phyloP scores from a whole-genome alignment of 345 rosid genomes.

The Melaleuca alternifolia region DNA sequence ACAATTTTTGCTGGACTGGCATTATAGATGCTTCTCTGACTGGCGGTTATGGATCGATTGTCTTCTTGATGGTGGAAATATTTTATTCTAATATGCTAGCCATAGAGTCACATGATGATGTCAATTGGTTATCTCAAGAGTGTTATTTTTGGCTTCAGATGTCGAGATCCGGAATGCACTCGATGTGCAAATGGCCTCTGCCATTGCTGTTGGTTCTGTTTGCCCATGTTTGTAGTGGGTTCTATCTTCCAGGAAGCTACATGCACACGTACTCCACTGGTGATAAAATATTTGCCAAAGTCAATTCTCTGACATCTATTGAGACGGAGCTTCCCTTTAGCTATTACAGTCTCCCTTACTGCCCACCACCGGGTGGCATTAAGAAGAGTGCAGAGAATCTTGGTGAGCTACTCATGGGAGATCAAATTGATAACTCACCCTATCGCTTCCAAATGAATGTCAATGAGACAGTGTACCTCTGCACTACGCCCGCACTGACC shows the following conservation, averaged over 20 bases:
- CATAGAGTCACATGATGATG: background rate
- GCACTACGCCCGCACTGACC: constrained; percentile 19
- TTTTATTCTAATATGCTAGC: background rate
- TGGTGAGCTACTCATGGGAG: constrained; percentile 48
- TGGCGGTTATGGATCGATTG: background rate
- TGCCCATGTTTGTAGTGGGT: constrained; percentile 17
- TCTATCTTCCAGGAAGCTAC: constrained; percentile 40
- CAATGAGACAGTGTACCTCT: constrained; percentile 35
- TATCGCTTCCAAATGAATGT: constrained; percentile 28
- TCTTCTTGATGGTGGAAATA: background rate
- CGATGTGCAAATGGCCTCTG: constrained; percentile 6
- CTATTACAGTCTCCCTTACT: constrained; percentile 45
- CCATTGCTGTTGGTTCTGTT: constrained; percentile 10
- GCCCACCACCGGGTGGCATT: constrained; percentile 14
- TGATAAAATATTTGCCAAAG: constrained; percentile 19
- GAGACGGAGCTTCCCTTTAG: constrained; percentile 38
- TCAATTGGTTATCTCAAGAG: background rate
- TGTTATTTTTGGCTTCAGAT: background rate
- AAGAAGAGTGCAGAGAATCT: constrained; percentile 45
- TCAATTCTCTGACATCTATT: constrained; percentile 38
- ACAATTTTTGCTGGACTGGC: background rate
- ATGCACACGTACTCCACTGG: constrained; percentile 30
- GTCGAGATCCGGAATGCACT: constrained; percentile 7
- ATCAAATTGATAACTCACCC: constrained; percentile 41
- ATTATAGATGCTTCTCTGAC: background rate